These are phyloP conservation scores for Trichothecium roseum DNA, from an alignment of 2,329 filamentous ascomycete species.

Conservation along the genomic window DNA sequence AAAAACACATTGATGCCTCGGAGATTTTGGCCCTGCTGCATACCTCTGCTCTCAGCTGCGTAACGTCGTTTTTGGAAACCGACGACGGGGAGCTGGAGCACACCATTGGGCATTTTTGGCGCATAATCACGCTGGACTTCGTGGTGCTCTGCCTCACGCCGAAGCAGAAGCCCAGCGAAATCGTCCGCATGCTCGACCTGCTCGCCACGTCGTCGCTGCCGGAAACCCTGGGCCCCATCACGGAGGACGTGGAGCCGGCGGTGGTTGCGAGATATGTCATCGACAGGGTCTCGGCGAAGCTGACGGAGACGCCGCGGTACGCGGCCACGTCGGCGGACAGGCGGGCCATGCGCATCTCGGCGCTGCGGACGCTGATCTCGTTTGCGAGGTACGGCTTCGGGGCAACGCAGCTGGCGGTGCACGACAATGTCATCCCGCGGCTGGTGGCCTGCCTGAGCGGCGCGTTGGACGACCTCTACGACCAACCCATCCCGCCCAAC, in stretches of 20 bases:
- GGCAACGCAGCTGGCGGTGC: constrained; percentile 52
- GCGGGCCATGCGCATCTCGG: constrained; percentile 32
- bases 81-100: constrained; percentile 16
- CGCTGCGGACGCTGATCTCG: constrained; percentile 43
- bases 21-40: constrained; percentile 58
- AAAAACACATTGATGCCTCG: constrained; percentile 49
- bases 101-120: constrained; percentile 49
- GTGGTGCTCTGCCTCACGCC: constrained; percentile 57
- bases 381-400: constrained; percentile 56
- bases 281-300: constrained; percentile 50
- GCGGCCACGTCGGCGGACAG: constrained; percentile 24
- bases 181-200: constrained; percentile 53
- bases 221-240: constrained; percentile 53
- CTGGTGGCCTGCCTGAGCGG: constrained; percentile 54
- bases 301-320: constrained; percentile 43
- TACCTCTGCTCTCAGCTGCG: constrained; percentile 49
- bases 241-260: constrained; percentile 29
- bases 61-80: constrained; percentile 22
- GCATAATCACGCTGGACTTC: constrained; percentile 53
- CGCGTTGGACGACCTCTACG: constrained; percentile 67
- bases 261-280: constrained; percentile 39
- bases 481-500: constrained; percentile 34
- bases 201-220: constrained; percentile 56
- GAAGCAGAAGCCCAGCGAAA: constrained; percentile 53
- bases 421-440: constrained; percentile 61